Conservation (phyloP, 139 green algal genomes). For the Asterochloris sp. region DNA sequence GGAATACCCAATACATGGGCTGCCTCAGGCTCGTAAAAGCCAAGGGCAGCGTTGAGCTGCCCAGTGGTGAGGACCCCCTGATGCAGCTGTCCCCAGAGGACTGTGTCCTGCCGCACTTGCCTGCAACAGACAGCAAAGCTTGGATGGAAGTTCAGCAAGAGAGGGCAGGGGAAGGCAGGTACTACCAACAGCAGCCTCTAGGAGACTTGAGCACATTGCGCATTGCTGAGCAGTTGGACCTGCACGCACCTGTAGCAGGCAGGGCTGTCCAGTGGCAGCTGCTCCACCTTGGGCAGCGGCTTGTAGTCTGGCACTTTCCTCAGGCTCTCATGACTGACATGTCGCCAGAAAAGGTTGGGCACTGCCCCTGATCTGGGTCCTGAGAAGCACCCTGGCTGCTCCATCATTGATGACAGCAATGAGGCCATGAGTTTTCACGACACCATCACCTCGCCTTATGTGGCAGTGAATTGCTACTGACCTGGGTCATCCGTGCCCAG, state of each 20-base stretch:
- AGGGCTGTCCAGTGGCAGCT: slow-evolving; percentile 1
- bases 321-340: slow-evolving; percentile 4
- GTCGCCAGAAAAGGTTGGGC: slow-evolving; percentile 12
- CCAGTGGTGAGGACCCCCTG: slow-evolving; percentile 54
- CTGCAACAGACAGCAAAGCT: neutral
- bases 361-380: neutral
- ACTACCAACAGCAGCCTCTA: neutral
- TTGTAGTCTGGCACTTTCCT: neutral
- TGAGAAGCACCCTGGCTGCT: too few species aligned
- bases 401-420: too few species aligned
- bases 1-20: slow-evolving; percentile 35
- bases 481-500: too few species aligned
- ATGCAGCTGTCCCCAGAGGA: slow-evolving; percentile 55
- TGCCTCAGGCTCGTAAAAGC: slow-evolving; percentile 47
- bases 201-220: neutral
- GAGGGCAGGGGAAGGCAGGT: neutral
- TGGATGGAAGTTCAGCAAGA: neutral
- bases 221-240: neutral
- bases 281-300: neutral
- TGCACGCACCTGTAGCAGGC: slow-evolving; percentile 5
- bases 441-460: too few species aligned
- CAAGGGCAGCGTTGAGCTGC: slow-evolving; percentile 47
- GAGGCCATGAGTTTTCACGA: too few species aligned
- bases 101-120: slow-evolving; percentile 25
- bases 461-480: too few species aligned